Conservation (phyloP, 257 asterid species). For the Solanum arcanum region DNA sequence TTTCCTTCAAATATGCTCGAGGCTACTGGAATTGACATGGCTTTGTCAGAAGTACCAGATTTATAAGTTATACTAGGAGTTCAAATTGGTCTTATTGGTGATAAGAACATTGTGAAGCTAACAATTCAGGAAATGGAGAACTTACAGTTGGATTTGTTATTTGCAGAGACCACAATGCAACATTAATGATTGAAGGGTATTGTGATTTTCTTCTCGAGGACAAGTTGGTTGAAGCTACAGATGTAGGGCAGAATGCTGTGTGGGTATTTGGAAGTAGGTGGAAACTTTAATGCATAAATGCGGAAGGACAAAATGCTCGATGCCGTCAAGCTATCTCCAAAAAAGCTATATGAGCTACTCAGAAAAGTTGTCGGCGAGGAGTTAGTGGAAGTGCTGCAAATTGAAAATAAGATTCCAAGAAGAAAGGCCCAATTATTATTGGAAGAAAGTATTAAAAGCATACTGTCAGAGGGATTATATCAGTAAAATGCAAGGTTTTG, state of each 20-base stretch:
- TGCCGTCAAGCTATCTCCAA: not conserved
- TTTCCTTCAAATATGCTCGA: not conserved
- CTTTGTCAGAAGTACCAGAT: slow-evolving; percentile 85
- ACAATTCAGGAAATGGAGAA: slow-evolving; percentile 77
- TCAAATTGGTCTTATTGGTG: slow-evolving; percentile 74
- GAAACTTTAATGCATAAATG: not conserved
- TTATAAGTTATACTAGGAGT: slow-evolving; percentile 78
- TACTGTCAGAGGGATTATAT: slow-evolving; percentile 79
- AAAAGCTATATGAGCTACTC: slow-evolving; percentile 9
- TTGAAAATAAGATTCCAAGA: slow-evolving; percentile 73
- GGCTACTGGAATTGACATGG: slow-evolving; percentile 22
- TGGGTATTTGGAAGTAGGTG: not conserved
- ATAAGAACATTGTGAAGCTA: slow-evolving; percentile 70
- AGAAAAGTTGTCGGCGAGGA: slow-evolving; percentile 92
- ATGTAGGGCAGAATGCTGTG: not conserved
- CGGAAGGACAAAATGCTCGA: not conserved
- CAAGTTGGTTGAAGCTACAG: not conserved
- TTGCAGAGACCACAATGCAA: slow-evolving; percentile 83
- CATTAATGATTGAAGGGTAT: slow-evolving; percentile 68
- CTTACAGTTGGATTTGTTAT: slow-evolving; percentile 72
- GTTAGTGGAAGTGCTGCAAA: slow-evolving; percentile 69
- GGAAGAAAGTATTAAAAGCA: slow-evolving; percentile 58
- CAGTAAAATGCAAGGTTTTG: slow-evolving; percentile 38
- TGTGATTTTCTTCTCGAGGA: not conserved
- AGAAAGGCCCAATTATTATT: slow-evolving; percentile 55